These are phyloP conservation scores for Zizania latifolia DNA, from an alignment of 176 grass and related monocot genomes.

Conservation along the genomic window DNA sequence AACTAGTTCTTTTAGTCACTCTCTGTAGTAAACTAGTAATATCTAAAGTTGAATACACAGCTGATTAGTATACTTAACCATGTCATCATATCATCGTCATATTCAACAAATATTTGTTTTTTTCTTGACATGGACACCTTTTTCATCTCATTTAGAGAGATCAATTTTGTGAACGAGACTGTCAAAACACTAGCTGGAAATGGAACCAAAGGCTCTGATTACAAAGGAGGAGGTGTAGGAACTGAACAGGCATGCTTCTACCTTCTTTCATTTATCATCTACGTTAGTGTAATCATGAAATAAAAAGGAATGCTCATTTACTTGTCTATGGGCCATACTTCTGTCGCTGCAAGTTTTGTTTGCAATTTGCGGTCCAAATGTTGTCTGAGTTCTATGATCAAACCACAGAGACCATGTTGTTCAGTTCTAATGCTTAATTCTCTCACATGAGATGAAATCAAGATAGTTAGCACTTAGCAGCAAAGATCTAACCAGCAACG, in stretches of 20 bases:
- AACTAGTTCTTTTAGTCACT: not conserved
- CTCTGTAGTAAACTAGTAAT: constrained; percentile 1
- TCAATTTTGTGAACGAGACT: constrained; percentile 86
- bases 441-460: not conserved
- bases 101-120: not conserved
- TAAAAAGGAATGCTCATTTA: not conserved
- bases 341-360: not conserved
- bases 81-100: not conserved
- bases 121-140: constrained; percentile 6
- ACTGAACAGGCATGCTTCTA: constrained; percentile 60
- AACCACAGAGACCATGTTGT: not conserved
- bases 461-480: not conserved
- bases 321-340: not conserved
- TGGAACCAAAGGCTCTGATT: constrained; percentile 90
- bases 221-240: constrained; percentile 68
- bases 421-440: constrained; percentile 8
- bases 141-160: constrained; percentile 52
- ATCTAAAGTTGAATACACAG: not conserved
- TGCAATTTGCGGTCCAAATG: not conserved
- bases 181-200: constrained; percentile 95
- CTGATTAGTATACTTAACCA: constrained; percentile 5
- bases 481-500: constrained; percentile 1
- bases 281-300: not conserved
- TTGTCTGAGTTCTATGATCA: not conserved
- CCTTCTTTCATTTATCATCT: constrained; percentile 4